Base-by-base conservation (phyloP, 1,139 yeast species). In the Debaryomyces nepalensis region DNA sequence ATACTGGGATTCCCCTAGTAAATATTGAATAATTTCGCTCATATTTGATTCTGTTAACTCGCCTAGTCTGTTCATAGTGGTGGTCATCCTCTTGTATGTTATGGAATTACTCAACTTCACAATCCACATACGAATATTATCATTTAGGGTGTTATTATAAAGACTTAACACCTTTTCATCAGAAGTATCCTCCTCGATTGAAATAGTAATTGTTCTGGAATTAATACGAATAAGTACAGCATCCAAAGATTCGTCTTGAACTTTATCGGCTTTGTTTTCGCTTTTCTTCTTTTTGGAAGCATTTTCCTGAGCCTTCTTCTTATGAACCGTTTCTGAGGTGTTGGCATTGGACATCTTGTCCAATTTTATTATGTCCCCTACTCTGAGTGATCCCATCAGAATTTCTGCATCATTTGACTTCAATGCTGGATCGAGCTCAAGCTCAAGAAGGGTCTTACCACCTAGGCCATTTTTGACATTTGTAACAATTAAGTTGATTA, bases 1-100 rank as follows among this genome's bases (percentile, higher is more conserved):
- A 42, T 64, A 76, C 11, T 57, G 46, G 0, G 62, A 44, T 40
- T 75, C 73, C 0, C 82, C 82, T 9, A 81, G 52, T 19, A 82
- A 55, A 3, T 79, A 41, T 35, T 68, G 69, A 4, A 79, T 61
- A 11, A 82, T 60, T 3, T 66, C 66, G 48, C 63, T 66, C 50
- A 61, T 59, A 26, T 64, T 55, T 4, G 45, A 47, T 46, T 64
- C 52, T 11, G 66, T 61, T 39, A 79, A 54, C 47, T 82, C 86
- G 8, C 69, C 63, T n/a, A 87, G 66, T 52, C 82, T 85, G 33
- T 83, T 75, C 81, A 91, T 70, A 0, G 96, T 82, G 12, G 86
- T 80, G 40, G 82, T 80, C 96, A 93, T 89, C 48, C 97, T 60
- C 50, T 82, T 82, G 54, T 84, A 87, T 0, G 91, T 84, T 8